A percentile compares a stretch with the other conserved stretches of the same genome.
Conservation (phyloP, 2,329 filamentous ascomycete genomes). For the Colletotrichum acutatum region DNA sequence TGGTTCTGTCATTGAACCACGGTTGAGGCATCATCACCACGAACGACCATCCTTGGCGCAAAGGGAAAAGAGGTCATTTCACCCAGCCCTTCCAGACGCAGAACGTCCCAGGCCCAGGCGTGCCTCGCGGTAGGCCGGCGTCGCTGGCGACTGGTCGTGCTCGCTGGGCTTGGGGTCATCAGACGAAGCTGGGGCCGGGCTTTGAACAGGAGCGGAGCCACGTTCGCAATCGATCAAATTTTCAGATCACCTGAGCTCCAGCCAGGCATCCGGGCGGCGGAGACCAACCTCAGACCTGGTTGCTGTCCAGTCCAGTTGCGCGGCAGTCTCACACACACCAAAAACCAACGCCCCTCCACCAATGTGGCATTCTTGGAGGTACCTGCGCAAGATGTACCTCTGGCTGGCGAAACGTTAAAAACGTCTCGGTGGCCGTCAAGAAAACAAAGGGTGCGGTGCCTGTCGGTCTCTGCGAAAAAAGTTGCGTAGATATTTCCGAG, state of each 20-base stretch:
- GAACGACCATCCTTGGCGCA: conserved; percentile 18
- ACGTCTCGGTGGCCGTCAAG: background rate
- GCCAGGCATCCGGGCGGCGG: conserved; percentile 25
- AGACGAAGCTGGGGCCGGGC: conserved; percentile 32
- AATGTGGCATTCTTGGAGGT: conserved; percentile 8
- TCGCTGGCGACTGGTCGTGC: conserved; percentile 29
- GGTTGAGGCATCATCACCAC: background rate
- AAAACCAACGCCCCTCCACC: conserved; percentile 19
- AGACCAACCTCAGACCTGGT: conserved; percentile 26
- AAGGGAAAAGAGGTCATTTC: conserved; percentile 11
- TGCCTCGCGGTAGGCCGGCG: conserved; percentile 18
- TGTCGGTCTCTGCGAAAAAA: background rate
- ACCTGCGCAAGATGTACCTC: conserved; percentile 20
- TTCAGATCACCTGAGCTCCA: conserved; percentile 35
- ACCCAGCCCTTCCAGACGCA: conserved; percentile 22
- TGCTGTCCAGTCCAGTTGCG: conserved; percentile 27
- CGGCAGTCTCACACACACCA: conserved; percentile 12
- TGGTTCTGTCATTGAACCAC: conserved; percentile 1
- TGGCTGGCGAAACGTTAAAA: conserved; percentile 14
- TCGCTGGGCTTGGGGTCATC: conserved; percentile 21
- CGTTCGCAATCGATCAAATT: conserved; percentile 30
- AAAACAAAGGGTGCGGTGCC: background rate
- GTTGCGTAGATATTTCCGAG: background rate
- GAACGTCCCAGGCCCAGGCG: conserved; percentile 15
- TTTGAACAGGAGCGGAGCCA: conserved; percentile 30